Conservation (phyloP, 495 filamentous ascomycete genomes). For the Penicillium macrosclerotiorum region DNA sequence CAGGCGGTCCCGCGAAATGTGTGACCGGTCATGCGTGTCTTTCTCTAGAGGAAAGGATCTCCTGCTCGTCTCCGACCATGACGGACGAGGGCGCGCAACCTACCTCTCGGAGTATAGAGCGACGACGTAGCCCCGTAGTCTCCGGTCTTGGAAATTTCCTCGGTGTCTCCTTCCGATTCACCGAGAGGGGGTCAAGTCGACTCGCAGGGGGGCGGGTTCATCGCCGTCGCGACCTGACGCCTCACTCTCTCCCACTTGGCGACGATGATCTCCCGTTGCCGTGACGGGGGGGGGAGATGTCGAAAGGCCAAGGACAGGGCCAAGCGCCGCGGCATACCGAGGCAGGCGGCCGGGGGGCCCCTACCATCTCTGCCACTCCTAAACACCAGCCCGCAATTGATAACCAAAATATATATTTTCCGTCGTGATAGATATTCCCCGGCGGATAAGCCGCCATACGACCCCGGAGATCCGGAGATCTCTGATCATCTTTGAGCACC, state of each 20-base stretch:
- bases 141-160: neutral
- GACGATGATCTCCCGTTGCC: conserved; percentile 11
- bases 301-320: conserved; percentile 4
- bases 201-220: too few species aligned
- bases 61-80: conserved; percentile 5
- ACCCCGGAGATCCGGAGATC: too few species aligned
- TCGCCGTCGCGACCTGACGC: neutral
- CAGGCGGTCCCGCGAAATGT: conserved; percentile 11
- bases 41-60: conserved; percentile 29
- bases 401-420: too few species aligned
- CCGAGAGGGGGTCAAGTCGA: too few species aligned
- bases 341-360: too few species aligned
- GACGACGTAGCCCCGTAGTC: too few species aligned
- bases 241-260: neutral
- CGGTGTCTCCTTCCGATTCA: neutral
- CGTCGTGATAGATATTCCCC: too few species aligned
- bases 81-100: neutral
- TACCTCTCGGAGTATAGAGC: neutral
- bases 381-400: too few species aligned
- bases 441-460: too few species aligned
- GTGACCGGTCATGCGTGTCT: conserved; percentile 22
- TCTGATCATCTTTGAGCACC: too few species aligned
- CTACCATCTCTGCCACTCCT: too few species aligned
- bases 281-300: conserved; percentile 4
- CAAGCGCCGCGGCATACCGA: conserved; percentile 10